phyloP scores from a whole-genome alignment of 108 stramenopile genomes.

The Parietichytrium sp. region DNA sequence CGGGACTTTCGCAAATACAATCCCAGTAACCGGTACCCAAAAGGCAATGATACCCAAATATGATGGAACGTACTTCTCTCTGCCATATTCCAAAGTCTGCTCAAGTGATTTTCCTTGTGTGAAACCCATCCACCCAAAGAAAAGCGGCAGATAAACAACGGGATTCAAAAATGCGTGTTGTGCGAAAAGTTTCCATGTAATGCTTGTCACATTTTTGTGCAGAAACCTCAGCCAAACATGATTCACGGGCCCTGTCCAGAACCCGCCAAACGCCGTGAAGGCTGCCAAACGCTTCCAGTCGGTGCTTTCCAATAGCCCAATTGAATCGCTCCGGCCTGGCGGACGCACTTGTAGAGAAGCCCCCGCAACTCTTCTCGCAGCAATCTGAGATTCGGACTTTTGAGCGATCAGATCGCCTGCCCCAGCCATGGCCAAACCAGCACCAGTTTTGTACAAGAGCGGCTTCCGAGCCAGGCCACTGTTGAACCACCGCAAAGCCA shows the following conservation, averaged over 20 bases:
- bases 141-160: background rate
- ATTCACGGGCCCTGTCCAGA: slow-evolving; percentile 26
- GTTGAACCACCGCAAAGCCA: background rate
- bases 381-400: background rate
- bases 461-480: slow-evolving; percentile 3
- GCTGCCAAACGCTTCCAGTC: background rate
- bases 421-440: background rate
- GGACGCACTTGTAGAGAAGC: too few species aligned
- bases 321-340: too few species aligned
- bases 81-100: background rate
- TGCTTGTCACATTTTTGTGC: background rate
- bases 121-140: background rate
- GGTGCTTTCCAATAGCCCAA: background rate
- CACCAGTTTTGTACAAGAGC: background rate
- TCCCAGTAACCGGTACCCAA: background rate
- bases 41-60: background rate
- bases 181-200: background rate
- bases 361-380: too few species aligned
- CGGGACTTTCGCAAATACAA: slow-evolving; percentile 3
- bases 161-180: slow-evolving; percentile 16
- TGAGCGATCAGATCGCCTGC: slow-evolving; percentile 21
- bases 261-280: slow-evolving; percentile 4
- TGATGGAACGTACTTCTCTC: background rate
- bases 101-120: background rate
- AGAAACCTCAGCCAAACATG: background rate